phyloP scores from a whole-genome alignment of 306 rosid genomes.

The Prunus dulcis region DNA sequence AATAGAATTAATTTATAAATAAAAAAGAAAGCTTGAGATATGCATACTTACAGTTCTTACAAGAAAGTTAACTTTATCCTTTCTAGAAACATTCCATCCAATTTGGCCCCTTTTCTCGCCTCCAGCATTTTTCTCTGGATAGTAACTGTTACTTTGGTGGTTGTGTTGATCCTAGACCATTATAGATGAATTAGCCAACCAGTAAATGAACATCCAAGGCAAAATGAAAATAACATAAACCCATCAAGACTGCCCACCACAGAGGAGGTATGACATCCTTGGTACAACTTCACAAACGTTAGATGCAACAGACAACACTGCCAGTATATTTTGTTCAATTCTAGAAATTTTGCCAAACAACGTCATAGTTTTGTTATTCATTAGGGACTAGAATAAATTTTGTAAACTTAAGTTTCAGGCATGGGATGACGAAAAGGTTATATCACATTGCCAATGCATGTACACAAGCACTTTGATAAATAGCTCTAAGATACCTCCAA shows the following conservation, averaged over 20 bases:
- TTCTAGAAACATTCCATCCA: conserved; percentile 41
- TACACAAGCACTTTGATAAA: neutral
- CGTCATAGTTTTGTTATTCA: neutral
- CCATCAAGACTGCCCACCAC: neutral
- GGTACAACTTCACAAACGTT: neutral
- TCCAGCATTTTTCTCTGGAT: conserved; percentile 24
- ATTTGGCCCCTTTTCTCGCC: conserved; percentile 29
- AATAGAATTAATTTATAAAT: neutral
- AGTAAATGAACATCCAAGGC: neutral
- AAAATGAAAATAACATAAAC: neutral
- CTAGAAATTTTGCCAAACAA: neutral
- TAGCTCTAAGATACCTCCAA: conserved; percentile 16
- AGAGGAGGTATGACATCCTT: neutral
- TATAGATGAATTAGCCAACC: neutral
- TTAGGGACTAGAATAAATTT: neutral
- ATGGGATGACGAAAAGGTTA: neutral
- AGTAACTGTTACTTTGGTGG: conserved; percentile 12
- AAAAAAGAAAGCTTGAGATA: neutral
- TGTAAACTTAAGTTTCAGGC: neutral
- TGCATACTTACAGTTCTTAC: conserved; percentile 36
- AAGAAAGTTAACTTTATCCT: conserved; percentile 38
- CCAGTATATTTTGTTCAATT: neutral
- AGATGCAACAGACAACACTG: neutral
- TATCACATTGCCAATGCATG: neutral
- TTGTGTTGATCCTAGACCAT: conserved; percentile 26